Conservation (phyloP, 768 basidiomycete species). For the Kockovaella imperatae region DNA sequence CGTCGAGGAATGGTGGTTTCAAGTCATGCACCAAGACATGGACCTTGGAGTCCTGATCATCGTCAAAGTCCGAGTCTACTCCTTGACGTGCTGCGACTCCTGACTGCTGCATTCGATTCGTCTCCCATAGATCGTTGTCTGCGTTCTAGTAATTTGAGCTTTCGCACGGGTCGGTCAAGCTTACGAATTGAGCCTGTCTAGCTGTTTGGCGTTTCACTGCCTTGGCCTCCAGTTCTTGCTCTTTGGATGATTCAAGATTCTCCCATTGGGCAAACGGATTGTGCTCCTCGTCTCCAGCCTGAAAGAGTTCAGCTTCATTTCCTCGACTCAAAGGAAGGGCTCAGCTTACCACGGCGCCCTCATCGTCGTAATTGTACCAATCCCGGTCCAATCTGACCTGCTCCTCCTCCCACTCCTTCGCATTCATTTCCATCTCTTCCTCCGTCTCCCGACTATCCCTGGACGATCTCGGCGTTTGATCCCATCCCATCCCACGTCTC, state of each 20-base stretch:
- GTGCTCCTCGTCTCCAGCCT: slow-evolving; percentile 73
- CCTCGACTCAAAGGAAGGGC: neutral
- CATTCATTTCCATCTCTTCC: slow-evolving; percentile 51
- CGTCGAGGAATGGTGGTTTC: slow-evolving; percentile 96
- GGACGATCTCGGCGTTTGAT: slow-evolving; percentile 36
- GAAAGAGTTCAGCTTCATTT: neutral
- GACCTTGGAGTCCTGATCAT: slow-evolving; percentile 81
- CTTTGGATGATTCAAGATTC: slow-evolving; percentile 53
- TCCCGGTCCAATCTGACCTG: slow-evolving; percentile 84
- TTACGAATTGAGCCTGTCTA: slow-evolving; percentile 87
- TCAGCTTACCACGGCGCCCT: slow-evolving; percentile 60
- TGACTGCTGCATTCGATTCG: slow-evolving; percentile 92
- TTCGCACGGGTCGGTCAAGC: slow-evolving; percentile 36
- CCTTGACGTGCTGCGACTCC: slow-evolving; percentile 81
- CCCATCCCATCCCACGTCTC: slow-evolving; percentile 27
- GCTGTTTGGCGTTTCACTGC: slow-evolving; percentile 74
- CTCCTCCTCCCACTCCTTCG: slow-evolving; percentile 95
- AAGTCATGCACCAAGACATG: slow-evolving; percentile 96
- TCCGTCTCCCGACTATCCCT: slow-evolving; percentile 16
- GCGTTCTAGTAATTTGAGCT: slow-evolving; percentile 59
- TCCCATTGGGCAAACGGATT: slow-evolving; percentile 92
- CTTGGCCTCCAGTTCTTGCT: slow-evolving; percentile 41
- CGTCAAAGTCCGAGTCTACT: slow-evolving; percentile 90
- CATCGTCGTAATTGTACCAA: slow-evolving; percentile 92
- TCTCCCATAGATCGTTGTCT: slow-evolving; percentile 98